Base-by-base conservation (phyloP, 1,139 yeast genomes). In the Kodamaea fungicola region DNA sequence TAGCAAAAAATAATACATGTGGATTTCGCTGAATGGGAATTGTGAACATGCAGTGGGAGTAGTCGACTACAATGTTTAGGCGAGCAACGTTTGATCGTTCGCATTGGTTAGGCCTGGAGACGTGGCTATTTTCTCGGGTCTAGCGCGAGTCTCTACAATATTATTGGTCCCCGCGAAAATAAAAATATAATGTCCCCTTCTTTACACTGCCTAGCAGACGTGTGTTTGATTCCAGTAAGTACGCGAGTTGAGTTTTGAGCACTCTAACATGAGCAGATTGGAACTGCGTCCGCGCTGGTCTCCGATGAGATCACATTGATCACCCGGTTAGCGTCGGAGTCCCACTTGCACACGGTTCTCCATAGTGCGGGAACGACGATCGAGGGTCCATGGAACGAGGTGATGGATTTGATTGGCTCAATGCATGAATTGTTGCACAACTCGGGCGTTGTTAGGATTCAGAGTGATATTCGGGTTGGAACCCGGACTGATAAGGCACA, bases 361-460 rank as follows among this genome's bases (percentile, higher is more conserved):
- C 96, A 88, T 60, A 82, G 92, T 46, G 96, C 96, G 1, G 96
- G 96, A 5, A 87, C 96, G 7, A 86, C 96, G 4, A 83, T 87
- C 51, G 85, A 84, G 51, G 96, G 96, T 0, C 89, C 89, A n/a
- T 88, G 96, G 96, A 78, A 80, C 52, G 86, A 83, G 39, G 96
- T 88, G 2, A 83, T 81, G 78, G 76, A 70, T 23, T 63, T 85
- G 39, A 83, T 88, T 50, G 96, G 96, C n/a, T 74, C 77, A 47
- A 65, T 87, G 51, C 96, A 88, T 51, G 80, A 82, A 51, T 64
- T 67, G 35, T 74, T 86, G 34, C 96, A 88, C 53, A 65, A 64
- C 5, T 64, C 64, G 16, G 95, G 94, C 2, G 78, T 84, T 10
- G 73, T 81, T 9, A 71, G 96, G 52, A 79, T 87, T 38, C 96